These are phyloP conservation scores for Penicillium malachiteum DNA, from an alignment of 495 filamentous ascomycete species.

Conservation along the genomic window DNA sequence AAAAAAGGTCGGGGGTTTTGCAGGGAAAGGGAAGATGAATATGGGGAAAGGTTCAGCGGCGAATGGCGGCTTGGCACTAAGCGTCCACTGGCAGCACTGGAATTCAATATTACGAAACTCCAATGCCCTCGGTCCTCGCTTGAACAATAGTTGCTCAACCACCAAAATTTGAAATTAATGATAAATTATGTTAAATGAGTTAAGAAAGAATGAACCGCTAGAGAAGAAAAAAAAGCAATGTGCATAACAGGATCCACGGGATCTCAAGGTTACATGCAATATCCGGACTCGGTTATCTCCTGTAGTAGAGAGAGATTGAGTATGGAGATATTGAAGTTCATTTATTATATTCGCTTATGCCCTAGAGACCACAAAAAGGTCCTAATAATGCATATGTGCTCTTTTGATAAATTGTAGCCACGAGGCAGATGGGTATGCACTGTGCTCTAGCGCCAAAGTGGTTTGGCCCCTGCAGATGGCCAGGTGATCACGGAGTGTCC, in stretches of 20 bases:
- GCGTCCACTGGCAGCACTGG: slow-evolving; percentile 18
- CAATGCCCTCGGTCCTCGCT: neutral
- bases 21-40: slow-evolving; percentile 23
- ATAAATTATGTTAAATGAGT: neutral
- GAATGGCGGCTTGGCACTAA: slow-evolving; percentile 36
- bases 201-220: neutral
- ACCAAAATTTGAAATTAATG: too few relatives aligned
- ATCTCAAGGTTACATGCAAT: slow-evolving; percentile 12
- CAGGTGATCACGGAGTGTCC: neutral
- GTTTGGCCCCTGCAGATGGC: too few relatives aligned
- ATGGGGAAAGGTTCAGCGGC: slow-evolving; percentile 40
- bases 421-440: too few relatives aligned
- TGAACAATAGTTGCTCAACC: too few relatives aligned
- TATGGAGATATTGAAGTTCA: neutral
- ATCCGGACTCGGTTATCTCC: slow-evolving; percentile 8
- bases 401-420: too few relatives aligned
- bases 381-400: too few relatives aligned
- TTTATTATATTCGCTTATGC: too few relatives aligned
- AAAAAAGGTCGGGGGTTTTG: slow-evolving; percentile 2
- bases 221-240: slow-evolving; percentile 1
- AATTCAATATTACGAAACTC: slow-evolving; percentile 15
- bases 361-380: too few relatives aligned
- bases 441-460: too few relatives aligned
- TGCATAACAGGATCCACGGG: slow-evolving; percentile 1
- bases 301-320: neutral